Conservation (phyloP, 495 filamentous ascomycete species). For the Parmelia sp. region DNA sequence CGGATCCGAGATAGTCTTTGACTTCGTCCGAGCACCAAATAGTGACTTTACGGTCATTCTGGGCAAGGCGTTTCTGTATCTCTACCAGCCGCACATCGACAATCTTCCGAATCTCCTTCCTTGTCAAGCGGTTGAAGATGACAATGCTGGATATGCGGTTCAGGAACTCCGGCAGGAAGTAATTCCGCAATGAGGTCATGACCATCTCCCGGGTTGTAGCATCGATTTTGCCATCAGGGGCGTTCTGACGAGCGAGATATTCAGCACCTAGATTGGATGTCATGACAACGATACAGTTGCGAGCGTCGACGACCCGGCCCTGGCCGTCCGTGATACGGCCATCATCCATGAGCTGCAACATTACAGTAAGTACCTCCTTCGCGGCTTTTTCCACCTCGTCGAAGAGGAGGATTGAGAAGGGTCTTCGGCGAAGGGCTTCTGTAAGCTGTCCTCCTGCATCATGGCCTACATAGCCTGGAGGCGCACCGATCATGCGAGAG, state of each 20-base stretch:
- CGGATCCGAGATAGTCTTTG: constrained; percentile 79
- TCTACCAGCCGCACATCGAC: constrained; percentile 85
- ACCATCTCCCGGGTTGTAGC: constrained; percentile 80
- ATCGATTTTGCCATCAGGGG: constrained; percentile 78
- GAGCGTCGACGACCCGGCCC: constrained; percentile 86
- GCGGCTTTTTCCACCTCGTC: constrained; percentile 98
- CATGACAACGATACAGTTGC: constrained; percentile 98
- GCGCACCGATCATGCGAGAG: constrained; percentile 95
- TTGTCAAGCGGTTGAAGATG: constrained; percentile 96
- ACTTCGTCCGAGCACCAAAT: constrained; percentile 74
- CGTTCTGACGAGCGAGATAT: constrained; percentile 72
- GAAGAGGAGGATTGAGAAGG: constrained; percentile 96
- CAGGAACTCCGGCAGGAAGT: constrained; percentile 96
- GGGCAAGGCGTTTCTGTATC: constrained; percentile 78
- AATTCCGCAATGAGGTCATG: constrained; percentile 79
- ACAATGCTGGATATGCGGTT: constrained; percentile 93
- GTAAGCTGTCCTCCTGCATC: constrained; percentile 95
- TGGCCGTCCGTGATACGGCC: constrained; percentile 98
- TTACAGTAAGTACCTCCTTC: constrained; percentile 92
- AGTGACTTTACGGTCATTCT: constrained; percentile 73
- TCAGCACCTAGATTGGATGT: constrained; percentile 95
- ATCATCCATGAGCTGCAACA: constrained; percentile 97
- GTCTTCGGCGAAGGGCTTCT: constrained; percentile 82
- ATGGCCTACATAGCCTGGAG: constrained; percentile 94
- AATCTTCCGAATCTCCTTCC: constrained; percentile 84